Percentiles rank a stretch among this genome's conserved stretches.
Evolutionary conservation across 192 early-diverging fungal species (phyloP).

Genomic region (Obelidium mucronatum): DNA sequence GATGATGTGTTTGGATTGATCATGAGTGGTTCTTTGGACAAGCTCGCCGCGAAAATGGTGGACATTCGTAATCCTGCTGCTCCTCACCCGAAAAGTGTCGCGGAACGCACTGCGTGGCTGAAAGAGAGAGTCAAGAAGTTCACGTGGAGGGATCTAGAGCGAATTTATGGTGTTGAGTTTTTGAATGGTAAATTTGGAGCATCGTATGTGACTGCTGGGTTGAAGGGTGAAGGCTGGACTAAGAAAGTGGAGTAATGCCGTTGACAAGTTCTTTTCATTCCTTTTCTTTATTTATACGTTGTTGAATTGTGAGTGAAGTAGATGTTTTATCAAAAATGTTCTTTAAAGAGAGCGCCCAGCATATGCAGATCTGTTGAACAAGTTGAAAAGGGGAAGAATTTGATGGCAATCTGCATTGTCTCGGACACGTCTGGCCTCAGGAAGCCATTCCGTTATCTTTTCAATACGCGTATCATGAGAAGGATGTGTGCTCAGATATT

Average conservation of each 20-base stretch:
- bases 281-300: neutral
- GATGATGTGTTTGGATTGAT: constrained; percentile 41
- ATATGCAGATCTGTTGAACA: constrained; percentile 27
- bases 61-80: constrained; percentile 17
- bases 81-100: neutral
- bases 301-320: too few relatives aligned
- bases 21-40: constrained; percentile 40
- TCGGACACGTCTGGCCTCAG: constrained; percentile 61
- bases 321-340: too few relatives aligned
- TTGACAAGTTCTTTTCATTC: neutral
- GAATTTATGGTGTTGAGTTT: constrained; percentile 11
- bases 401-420: constrained; percentile 59
- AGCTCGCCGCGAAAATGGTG: constrained; percentile 40
- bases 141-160: constrained; percentile 23
- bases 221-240: constrained; percentile 1
- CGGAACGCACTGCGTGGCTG: constrained; percentile 13
- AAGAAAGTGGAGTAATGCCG: neutral
- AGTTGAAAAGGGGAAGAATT: neutral
- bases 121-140: constrained; percentile 10
- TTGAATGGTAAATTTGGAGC: constrained; percentile 18
- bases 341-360: neutral
- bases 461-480: constrained; percentile 67
- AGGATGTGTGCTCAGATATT: constrained; percentile 90
- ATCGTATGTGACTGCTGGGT: neutral
- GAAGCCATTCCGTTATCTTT: constrained; percentile 67